Conservation (phyloP, 2,329 filamentous ascomycete genomes). For the Beauveria rudraprayagi region DNA sequence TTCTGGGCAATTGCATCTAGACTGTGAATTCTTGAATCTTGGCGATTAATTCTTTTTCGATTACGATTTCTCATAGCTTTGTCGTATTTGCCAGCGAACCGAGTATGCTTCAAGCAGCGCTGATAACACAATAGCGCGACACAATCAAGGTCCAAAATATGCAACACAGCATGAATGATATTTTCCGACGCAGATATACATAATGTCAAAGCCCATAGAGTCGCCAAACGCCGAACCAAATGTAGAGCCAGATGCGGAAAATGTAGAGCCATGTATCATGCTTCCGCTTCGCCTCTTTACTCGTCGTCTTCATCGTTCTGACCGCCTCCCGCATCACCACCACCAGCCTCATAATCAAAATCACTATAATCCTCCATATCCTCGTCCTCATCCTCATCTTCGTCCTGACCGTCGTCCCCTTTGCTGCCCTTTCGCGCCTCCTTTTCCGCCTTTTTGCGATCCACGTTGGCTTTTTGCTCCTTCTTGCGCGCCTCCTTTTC, state of each 20-base stretch:
- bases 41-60: not conserved
- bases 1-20: not conserved
- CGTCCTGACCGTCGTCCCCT: constrained; percentile 22
- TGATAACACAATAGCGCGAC: not conserved
- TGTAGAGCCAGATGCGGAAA: not conserved
- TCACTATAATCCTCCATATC: constrained; percentile 37
- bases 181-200: not conserved
- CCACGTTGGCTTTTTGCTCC: constrained; percentile 83
- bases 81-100: too few species aligned
- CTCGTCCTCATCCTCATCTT: constrained; percentile 27
- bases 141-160: not conserved
- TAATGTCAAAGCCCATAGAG: not conserved
- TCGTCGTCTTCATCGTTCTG: constrained; percentile 42
- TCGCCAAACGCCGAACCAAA: constrained; percentile 12
- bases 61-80: not conserved
- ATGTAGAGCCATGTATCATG: constrained; percentile 11
- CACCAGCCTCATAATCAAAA: constrained; percentile 41
- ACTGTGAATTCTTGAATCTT: not conserved
- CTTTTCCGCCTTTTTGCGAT: constrained; percentile 61
- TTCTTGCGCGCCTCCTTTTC: constrained; percentile 78
- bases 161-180: not conserved
- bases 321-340: constrained; percentile 42
- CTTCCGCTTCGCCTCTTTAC: constrained; percentile 26
- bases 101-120: too few species aligned
- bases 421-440: constrained; percentile 32